A percentile compares a stretch with the other conserved stretches of the same genome.
Conservation (phyloP, 495 filamentous ascomycete species). For the Bathelium albidoporum region DNA sequence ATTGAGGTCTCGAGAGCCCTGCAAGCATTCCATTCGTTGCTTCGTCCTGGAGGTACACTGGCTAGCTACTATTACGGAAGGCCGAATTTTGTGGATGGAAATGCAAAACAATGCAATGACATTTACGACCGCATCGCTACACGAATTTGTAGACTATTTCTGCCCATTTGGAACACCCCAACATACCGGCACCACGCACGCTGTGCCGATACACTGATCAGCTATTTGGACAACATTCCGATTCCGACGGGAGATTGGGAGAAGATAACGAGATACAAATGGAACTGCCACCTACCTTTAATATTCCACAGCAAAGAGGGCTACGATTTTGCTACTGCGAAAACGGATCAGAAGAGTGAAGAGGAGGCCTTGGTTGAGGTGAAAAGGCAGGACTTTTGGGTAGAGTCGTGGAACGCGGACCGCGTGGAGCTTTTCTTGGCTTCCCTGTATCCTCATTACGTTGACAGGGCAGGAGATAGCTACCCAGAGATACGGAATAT, state of each 20-base stretch:
- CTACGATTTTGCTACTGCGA: slow-evolving; percentile 6
- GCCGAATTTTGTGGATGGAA: slow-evolving; percentile 8
- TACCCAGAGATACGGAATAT: neutral
- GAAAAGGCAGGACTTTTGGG: slow-evolving; percentile 6
- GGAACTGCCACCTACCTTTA: slow-evolving; percentile 8
- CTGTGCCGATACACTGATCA: slow-evolving; percentile 1
- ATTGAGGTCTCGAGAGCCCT: slow-evolving; percentile 5
- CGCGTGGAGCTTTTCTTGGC: neutral
- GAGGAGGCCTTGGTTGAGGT: neutral
- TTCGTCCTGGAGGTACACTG: slow-evolving; percentile 10
- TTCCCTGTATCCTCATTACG: slow-evolving; percentile 4
- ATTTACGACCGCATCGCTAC: slow-evolving; percentile 2
- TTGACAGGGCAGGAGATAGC: neutral
- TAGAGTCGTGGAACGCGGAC: slow-evolving; percentile 4
- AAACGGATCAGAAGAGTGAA: neutral
- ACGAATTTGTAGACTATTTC: slow-evolving; percentile 6
- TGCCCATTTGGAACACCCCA: neutral
- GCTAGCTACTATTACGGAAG: slow-evolving; percentile 13
- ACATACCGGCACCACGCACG: neutral
- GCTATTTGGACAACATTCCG: slow-evolving; percentile 12
- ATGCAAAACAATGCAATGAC: neutral
- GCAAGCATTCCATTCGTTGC: slow-evolving; percentile 4
- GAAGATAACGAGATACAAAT: slow-evolving; percentile 9
- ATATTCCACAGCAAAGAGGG: slow-evolving; percentile 2
- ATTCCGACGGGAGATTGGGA: slow-evolving; percentile 5